These are phyloP conservation scores for Eucalyptus pauciflora DNA, from an alignment of 345 rosid species.

Conservation along the genomic window DNA sequence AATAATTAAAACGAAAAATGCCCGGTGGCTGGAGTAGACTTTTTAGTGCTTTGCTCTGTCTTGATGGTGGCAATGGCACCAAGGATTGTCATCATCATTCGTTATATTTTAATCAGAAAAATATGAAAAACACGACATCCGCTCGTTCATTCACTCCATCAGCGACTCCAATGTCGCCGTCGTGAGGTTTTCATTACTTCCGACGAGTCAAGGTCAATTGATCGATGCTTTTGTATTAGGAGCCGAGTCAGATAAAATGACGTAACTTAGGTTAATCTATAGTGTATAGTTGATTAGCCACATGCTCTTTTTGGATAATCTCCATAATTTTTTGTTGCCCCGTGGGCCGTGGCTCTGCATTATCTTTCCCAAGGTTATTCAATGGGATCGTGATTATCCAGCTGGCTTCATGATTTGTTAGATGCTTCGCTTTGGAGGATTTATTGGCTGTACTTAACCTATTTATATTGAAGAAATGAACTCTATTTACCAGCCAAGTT, in stretches of 20 bases:
- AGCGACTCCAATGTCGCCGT: not conserved
- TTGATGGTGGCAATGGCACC: not conserved
- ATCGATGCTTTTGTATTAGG: not conserved
- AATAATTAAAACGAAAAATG: not conserved
- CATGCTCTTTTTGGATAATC: not conserved
- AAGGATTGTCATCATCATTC: not conserved
- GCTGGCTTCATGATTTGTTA: not conserved
- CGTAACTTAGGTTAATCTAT: not conserved
- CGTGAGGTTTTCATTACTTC: not conserved
- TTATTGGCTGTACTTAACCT: not conserved
- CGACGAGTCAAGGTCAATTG: not conserved
- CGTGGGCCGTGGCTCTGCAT: not conserved
- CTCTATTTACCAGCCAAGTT: not conserved
- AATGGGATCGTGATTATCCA: not conserved
- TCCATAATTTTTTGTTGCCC: not conserved
- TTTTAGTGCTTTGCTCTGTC: not conserved
- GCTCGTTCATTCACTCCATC: not conserved
- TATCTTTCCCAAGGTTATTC: not conserved
- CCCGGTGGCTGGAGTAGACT: not conserved
- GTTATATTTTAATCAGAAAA: not conserved
- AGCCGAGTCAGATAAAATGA: not conserved
- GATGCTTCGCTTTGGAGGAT: not conserved
- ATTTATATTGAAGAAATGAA: not conserved
- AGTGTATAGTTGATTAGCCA: not conserved
- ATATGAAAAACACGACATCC: not conserved